These are phyloP conservation scores for Kazachstania martiniae DNA, from an alignment of 805 yeast genomes.

Conservation along the genomic window DNA sequence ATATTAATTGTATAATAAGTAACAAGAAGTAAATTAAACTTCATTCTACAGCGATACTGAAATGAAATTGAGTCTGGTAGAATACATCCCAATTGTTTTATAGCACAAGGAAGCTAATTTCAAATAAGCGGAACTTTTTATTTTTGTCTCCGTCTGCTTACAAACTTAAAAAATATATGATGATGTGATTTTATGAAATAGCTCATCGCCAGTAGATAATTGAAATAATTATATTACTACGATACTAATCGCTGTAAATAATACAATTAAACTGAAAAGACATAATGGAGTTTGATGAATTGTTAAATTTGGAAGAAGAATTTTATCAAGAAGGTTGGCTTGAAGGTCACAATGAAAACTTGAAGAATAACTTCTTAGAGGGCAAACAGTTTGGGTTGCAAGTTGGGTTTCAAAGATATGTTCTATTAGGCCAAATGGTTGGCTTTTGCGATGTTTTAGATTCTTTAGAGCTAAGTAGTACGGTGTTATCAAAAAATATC, in stretches of 20 bases:
- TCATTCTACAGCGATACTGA: not conserved
- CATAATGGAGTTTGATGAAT: slow-evolving; percentile 37
- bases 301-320: slow-evolving; percentile 46
- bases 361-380: slow-evolving; percentile 49
- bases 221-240: too few species aligned
- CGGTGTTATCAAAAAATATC: slow-evolving; percentile 14
- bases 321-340: slow-evolving; percentile 57
- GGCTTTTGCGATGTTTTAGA: slow-evolving; percentile 39
- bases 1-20: too few species aligned
- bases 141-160: not conserved
- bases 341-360: slow-evolving; percentile 60
- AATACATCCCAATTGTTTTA: too few species aligned
- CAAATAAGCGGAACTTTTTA: not conserved
- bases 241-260: too few species aligned
- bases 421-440: slow-evolving; percentile 58
- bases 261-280: not conserved
- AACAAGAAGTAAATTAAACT: not conserved
- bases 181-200: too few species aligned
- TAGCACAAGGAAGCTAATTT: not conserved
- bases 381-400: slow-evolving; percentile 82
- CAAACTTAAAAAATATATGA: not conserved
- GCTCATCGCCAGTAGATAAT: too few species aligned
- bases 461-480: slow-evolving; percentile 8
- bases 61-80: too few species aligned
- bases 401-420: slow-evolving; percentile 60